These are phyloP conservation scores for Phytophthora pisi DNA, from an alignment of 352 stramenopile genomes.

Conservation along the genomic window DNA sequence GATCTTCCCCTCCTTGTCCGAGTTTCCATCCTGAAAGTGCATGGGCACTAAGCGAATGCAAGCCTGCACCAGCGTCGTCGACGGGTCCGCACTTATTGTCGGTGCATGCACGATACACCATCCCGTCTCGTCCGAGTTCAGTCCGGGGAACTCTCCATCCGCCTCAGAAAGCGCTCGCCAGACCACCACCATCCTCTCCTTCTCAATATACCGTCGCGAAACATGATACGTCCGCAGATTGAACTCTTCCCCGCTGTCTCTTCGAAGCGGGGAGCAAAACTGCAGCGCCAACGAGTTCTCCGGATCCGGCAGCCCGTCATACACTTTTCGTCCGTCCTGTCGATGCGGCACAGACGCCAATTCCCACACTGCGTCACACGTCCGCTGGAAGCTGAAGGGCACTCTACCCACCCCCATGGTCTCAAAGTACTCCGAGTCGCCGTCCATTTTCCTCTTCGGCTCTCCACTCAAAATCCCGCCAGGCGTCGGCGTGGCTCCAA, in stretches of 20 bases:
- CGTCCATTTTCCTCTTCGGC: slow-evolving; percentile 15
- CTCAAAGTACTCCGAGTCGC: slow-evolving; percentile 30
- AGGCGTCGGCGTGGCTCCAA: slow-evolving; percentile 9
- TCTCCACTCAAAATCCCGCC: slow-evolving; percentile 22
- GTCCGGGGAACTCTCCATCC: slow-evolving; percentile 33
- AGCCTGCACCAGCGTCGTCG: slow-evolving; percentile 18
- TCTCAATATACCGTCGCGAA: slow-evolving; percentile 39
- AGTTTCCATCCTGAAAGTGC: slow-evolving; percentile 22
- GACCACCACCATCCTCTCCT: slow-evolving; percentile 49
- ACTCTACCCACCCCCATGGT: slow-evolving; percentile 22
- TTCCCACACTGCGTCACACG: slow-evolving; percentile 31
- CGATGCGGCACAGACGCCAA: slow-evolving; percentile 21
- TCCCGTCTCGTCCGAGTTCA: slow-evolving; percentile 61
- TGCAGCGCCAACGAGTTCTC: slow-evolving; percentile 43
- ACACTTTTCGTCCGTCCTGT: slow-evolving; percentile 14
- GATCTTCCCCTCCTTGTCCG: slow-evolving; percentile 9
- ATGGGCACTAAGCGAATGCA: slow-evolving; percentile 21
- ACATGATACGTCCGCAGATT: slow-evolving; percentile 24
- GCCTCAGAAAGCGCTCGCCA: slow-evolving; percentile 49
- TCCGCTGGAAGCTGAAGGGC: slow-evolving; percentile 20
- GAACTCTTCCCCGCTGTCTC: slow-evolving; percentile 15
- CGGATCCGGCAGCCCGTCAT: slow-evolving; percentile 22
- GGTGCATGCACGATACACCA: slow-evolving; percentile 35
- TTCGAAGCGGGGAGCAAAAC: slow-evolving; percentile 26
- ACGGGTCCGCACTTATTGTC: slow-evolving; percentile 1